Conservation (phyloP, 108 stramenopile genomes). For the Discostella stelligeroides region DNA sequence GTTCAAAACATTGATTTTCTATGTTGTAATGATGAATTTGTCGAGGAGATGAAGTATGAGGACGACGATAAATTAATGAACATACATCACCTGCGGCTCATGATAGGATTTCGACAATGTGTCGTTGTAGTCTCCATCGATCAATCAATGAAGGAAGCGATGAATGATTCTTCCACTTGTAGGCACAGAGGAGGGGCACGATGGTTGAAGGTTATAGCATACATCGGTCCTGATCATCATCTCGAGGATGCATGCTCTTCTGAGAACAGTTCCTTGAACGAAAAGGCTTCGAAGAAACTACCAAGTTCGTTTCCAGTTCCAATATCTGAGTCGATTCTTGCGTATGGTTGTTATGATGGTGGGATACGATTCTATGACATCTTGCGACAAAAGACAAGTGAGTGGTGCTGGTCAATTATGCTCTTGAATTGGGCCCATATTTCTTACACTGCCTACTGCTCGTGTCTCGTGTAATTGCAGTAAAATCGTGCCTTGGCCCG, state of each 20-base stretch:
- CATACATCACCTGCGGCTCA: constrained; percentile 19
- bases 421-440: not conserved
- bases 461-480: not conserved
- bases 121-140: constrained; percentile 30
- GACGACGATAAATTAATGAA: constrained; percentile 20
- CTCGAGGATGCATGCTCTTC: constrained; percentile 23
- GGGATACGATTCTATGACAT: constrained; percentile 47
- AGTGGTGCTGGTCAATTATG: not conserved
- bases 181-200: constrained; percentile 19
- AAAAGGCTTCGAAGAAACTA: constrained; percentile 31
- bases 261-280: not conserved
- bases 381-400: constrained; percentile 13
- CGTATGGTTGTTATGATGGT: constrained; percentile 47
- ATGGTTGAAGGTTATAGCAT: constrained; percentile 34
- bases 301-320: constrained; percentile 42
- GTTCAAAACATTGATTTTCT: constrained; percentile 41
- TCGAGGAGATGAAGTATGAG: constrained; percentile 7
- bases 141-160: not conserved
- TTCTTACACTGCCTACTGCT: not conserved
- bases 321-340: constrained; percentile 38
- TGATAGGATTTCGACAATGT: constrained; percentile 44
- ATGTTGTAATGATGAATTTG: constrained; percentile 30
- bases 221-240: constrained; percentile 36
- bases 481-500: constrained; percentile 38
- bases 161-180: not conserved